Base-by-base conservation (phyloP, 345 rosid species). In the Erodium maritimum region DNA sequence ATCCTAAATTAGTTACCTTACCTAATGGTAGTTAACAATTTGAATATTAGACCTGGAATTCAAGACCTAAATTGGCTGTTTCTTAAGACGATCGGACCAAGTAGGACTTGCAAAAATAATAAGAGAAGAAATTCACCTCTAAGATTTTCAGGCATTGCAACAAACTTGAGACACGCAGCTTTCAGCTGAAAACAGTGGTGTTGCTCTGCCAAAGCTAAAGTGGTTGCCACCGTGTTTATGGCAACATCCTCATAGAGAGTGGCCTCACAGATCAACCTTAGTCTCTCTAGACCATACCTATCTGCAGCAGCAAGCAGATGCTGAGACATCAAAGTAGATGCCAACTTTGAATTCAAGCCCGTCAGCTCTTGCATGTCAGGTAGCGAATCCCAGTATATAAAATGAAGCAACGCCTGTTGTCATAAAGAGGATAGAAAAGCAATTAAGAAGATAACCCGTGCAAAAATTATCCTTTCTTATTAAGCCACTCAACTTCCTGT, bases 261-360 rank as follows among this genome's bases (percentile, higher is more conserved):
- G 61, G 73, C 71, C 59, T 80, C 82, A 48, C 82, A 80, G 1
- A 78, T 62, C 59, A 78, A 52, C 65, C 79, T 66, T 48, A 80
- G 82, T 75, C 84, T 76, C 50, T 83, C 86, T 37, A 83, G 66
- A 55, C 76, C 89, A 71, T 80, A 83, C 58, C 86, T 76, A 66
- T 83, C 89, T 50, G 89, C 89, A 48, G 86, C 86, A 52, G 80
- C 86, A 58, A 83, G 83, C 63, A 83, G 73, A 71, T 80, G 89
- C 73, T 83, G 89, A 69, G 69, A 76, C 82, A 83, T 83, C 76
- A 83, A 77, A 50, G 84, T 67, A 57, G 78, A 83, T 12, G 76
- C 89, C 86, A 82, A 72, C 65, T 83, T 80, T 24, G 83, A 64
- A 37, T 73, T 72, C 69, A 80, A 55, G 54, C 86, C 83, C 21